Conservation (phyloP, 495 filamentous ascomycete species). For the Ramalina peruviana region DNA sequence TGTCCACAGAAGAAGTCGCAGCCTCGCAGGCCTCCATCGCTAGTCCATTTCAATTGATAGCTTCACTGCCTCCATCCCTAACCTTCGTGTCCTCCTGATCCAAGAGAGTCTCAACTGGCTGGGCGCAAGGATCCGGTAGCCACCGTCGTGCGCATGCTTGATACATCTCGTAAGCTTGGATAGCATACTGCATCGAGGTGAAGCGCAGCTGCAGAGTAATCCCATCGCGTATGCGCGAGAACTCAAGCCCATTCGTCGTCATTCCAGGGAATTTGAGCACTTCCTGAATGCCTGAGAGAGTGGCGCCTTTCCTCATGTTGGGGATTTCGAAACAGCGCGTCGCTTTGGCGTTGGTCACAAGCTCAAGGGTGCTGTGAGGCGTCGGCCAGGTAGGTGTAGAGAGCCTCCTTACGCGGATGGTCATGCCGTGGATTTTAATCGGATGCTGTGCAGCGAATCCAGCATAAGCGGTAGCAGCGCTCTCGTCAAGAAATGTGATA, state of each 20-base stretch:
- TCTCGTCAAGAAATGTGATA: constrained; percentile 9
- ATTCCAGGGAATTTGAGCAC: not conserved
- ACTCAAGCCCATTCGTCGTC: not conserved
- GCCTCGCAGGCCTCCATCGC: too few relatives aligned
- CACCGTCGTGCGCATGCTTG: not conserved
- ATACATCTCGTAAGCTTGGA: not conserved
- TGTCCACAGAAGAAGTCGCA: too few relatives aligned
- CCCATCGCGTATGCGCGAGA: not conserved
- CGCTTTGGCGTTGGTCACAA: not conserved
- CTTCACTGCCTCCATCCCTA: too few relatives aligned
- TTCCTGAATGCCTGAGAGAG: not conserved
- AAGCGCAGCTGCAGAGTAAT: constrained; percentile 5
- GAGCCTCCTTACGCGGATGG: not conserved
- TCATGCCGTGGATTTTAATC: not conserved
- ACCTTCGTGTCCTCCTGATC: not conserved
- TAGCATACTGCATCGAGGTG: constrained; percentile 3
- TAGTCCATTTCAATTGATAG: too few relatives aligned
- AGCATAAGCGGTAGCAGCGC: constrained; percentile 1
- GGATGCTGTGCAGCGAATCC: not conserved
- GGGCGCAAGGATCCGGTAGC: constrained; percentile 8
- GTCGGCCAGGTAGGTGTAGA: constrained; percentile 13
- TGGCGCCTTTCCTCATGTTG: not conserved
- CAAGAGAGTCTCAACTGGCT: not conserved
- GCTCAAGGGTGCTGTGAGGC: not conserved
- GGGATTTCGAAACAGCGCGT: constrained; percentile 10